These are phyloP conservation scores for Alternaria burnsii DNA, from an alignment of 2,329 filamentous ascomycete genomes.

Conservation along the genomic window DNA sequence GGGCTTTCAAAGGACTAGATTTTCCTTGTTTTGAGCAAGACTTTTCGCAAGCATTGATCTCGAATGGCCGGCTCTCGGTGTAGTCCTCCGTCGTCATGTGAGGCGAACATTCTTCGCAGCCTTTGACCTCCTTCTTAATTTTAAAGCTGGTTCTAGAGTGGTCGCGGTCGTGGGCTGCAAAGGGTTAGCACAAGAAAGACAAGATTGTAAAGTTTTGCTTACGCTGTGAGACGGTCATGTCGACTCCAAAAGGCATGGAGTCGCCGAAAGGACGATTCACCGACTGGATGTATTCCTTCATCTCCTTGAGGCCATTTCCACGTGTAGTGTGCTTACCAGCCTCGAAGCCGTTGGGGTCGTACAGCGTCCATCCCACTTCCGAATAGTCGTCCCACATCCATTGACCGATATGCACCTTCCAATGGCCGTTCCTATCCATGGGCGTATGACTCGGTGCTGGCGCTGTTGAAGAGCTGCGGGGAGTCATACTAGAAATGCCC, in stretches of 20 bases:
- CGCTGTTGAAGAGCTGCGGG: neutral
- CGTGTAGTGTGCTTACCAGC: slow-evolving; percentile 9
- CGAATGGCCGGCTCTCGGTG: slow-evolving; percentile 12
- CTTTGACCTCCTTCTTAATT: slow-evolving; percentile 13
- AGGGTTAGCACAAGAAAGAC: neutral
- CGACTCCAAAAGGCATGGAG: slow-evolving; percentile 19
- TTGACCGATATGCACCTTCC: slow-evolving; percentile 23
- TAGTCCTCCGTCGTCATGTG: slow-evolving; percentile 16
- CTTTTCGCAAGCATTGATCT: slow-evolving; percentile 7
- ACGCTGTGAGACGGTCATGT: slow-evolving; percentile 4
- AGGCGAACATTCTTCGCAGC: slow-evolving; percentile 16
- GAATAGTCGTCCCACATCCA: slow-evolving; percentile 18
- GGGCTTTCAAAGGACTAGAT: neutral
- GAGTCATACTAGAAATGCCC: neutral
- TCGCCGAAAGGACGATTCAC: slow-evolving; percentile 12
- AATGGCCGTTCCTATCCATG: slow-evolving; percentile 19
- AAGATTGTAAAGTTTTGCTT: neutral
- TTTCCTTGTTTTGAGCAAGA: slow-evolving; percentile 1
- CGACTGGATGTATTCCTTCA: slow-evolving; percentile 12
- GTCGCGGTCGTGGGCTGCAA: neutral
- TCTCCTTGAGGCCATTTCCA: neutral
- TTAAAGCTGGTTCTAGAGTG: slow-evolving; percentile 13
- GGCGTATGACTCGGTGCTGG: slow-evolving; percentile 3
- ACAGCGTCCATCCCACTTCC: slow-evolving; percentile 23
- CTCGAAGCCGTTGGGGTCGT: slow-evolving; percentile 24